Conservation (phyloP, 2,329 filamentous ascomycete species). For the Oidium heveae region DNA sequence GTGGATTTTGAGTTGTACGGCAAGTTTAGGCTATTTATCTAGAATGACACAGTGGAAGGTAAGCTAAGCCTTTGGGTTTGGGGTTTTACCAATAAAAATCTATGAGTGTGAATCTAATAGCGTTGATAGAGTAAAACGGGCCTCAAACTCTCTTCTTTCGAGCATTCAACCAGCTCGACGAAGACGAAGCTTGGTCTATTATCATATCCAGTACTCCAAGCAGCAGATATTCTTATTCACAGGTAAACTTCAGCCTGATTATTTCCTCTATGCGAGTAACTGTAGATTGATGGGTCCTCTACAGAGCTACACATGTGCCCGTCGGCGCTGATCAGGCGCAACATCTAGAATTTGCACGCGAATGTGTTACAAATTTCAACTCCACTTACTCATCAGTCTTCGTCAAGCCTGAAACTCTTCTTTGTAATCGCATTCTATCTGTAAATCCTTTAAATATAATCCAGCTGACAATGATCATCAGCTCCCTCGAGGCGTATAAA, state of each 20-base stretch:
- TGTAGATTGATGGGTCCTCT: slow-evolving; percentile 1
- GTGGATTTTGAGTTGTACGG: slow-evolving; percentile 87
- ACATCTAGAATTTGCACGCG: slow-evolving; percentile 77
- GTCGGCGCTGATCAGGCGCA: slow-evolving; percentile 91
- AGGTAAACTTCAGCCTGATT: slow-evolving; percentile 20
- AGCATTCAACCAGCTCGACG: slow-evolving; percentile 20
- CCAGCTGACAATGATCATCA: slow-evolving; percentile 4
- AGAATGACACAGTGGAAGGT: slow-evolving; percentile 99
- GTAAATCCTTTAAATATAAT: background rate
- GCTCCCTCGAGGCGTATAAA: slow-evolving; percentile 57
- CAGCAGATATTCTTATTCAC: slow-evolving; percentile 80
- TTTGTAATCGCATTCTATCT: slow-evolving; percentile 25
- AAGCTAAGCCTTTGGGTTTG: slow-evolving; percentile 3
- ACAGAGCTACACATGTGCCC: slow-evolving; percentile 70
- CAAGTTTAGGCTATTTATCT: slow-evolving; percentile 78
- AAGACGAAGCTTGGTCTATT: slow-evolving; percentile 71
- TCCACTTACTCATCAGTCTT: slow-evolving; percentile 39
- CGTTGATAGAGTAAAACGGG: background rate
- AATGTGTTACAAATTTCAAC: slow-evolving; percentile 75
- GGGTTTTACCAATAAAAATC: no score
- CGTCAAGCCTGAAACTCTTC: slow-evolving; percentile 40
- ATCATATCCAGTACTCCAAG: slow-evolving; percentile 86
- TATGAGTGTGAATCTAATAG: background rate
- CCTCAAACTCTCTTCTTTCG: background rate
- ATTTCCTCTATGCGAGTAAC: background rate